A percentile compares a stretch with the other conserved stretches of the same genome.
Evolutionary conservation across 805 yeast species (phyloP).

Genomic region (Saturnispora dispora): DNA sequence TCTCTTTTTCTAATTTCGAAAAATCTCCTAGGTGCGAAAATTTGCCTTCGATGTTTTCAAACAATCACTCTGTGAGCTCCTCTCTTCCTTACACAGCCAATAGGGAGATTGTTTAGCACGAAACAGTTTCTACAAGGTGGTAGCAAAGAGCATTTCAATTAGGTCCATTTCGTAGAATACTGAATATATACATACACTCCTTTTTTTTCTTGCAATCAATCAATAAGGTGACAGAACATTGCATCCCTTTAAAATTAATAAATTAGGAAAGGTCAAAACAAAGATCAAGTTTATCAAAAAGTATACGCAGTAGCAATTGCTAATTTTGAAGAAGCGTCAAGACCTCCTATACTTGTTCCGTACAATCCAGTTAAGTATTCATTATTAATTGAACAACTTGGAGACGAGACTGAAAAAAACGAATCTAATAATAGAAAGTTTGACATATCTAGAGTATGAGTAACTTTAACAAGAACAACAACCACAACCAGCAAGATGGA

Average conservation of each 20-base stretch:
- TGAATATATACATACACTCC: background rate
- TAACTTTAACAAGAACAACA: background rate
- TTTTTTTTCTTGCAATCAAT: no score
- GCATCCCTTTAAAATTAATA: background rate
- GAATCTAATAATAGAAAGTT: background rate
- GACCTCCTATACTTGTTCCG: background rate
- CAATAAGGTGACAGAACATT: background rate
- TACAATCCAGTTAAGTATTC: background rate
- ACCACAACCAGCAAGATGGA: background rate
- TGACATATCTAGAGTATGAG: background rate
- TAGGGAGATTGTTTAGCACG: background rate
- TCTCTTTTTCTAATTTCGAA: background rate
- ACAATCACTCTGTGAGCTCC: background rate
- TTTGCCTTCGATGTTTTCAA: background rate
- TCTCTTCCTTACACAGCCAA: background rate
- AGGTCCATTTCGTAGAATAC: background rate
- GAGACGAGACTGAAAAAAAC: background rate
- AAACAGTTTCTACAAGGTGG: background rate
- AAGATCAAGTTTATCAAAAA: background rate
- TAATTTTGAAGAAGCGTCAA: background rate
- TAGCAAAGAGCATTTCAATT: background rate
- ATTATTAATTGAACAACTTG: background rate
- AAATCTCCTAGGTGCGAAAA: background rate
- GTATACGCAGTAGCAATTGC: background rate
- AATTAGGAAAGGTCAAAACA: background rate